Evolutionary conservation across 192 early-diverging fungal species (phyloP), one percentile per base, ranked within the genome.

Genomic region (Coemansia sp.): DNA sequence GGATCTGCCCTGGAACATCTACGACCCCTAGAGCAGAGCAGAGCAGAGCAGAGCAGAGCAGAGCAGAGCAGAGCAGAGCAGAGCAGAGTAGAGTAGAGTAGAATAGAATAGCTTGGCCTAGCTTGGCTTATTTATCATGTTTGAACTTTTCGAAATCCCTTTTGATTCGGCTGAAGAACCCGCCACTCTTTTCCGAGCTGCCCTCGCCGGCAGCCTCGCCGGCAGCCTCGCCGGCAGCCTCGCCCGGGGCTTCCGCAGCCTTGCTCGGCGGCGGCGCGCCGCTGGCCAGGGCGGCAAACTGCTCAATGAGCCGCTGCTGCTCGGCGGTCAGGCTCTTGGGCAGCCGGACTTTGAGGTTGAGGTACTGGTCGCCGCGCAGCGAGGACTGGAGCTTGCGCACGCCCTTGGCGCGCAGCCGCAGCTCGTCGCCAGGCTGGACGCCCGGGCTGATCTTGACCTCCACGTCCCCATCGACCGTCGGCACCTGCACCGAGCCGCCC

Each of bases 391-490:
- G 38, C 31, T 80, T 74, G 35, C 78, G 72, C 15, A 92, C 83
- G 38, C 96, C 96, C 28, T 92, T 87, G 14, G 79, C 80, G 57
- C 88, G 81, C 66, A 99, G 70, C 14, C 84, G 65, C 51, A 87
- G 88, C 45, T 85, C 80, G 28, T 95, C 94, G n/a, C 86, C 88
- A 0, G 96, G 93, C 65, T 99, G 96, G 6, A 88, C 84, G 36
- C 94, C 94, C 9, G 87, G 50, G 15, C 86, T 86, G 39, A 99
- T 68, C 44, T 84, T 91, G 30, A 99, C 71, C 51, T 99, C 94
- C 1, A 97, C 93, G 59, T 96, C 91, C 28, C 96, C 94, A 67
- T 99, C 94, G 7, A 99, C 83, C 8, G 96, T 97, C 2, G 92
- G 94, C 13, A 99, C 84, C 6, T 85, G 80, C 6, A 96, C 68